Conservation (phyloP, 2,329 filamentous ascomycete genomes). For the Catunica adiposa region DNA sequence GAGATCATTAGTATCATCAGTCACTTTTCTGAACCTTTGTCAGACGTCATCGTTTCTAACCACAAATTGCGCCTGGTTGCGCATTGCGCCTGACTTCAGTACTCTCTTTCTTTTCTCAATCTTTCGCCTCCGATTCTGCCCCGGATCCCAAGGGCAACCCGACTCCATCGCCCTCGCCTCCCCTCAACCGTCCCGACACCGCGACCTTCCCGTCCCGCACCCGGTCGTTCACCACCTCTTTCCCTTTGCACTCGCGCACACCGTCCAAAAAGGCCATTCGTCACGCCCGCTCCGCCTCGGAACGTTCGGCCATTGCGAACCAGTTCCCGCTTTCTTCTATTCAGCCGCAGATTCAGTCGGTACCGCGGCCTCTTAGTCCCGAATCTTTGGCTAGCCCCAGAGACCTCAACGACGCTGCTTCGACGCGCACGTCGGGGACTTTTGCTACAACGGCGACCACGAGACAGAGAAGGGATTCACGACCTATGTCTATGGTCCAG, state of each 20-base stretch:
- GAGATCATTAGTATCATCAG: too few species aligned
- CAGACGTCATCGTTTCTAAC: conserved; percentile 4
- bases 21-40: not conserved
- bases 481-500: conserved; percentile 74
- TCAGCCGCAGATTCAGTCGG: conserved; percentile 6
- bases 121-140: conserved; percentile 37
- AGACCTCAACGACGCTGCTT: conserved; percentile 6
- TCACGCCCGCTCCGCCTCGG: not conserved
- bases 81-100: conserved; percentile 34
- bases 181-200: conserved; percentile 25
- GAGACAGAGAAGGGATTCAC: conserved; percentile 36
- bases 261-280: conserved; percentile 2
- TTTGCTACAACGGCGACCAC: conserved; percentile 17
- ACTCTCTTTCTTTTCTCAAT: conserved; percentile 74
- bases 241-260: conserved; percentile 15
- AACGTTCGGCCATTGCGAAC: not conserved
- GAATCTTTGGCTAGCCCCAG: conserved; percentile 4
- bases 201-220: conserved; percentile 28
- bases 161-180: conserved; percentile 29
- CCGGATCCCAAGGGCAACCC: conserved; percentile 25
- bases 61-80: conserved; percentile 7
- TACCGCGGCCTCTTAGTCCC: conserved; percentile 10
- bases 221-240: conserved; percentile 15
- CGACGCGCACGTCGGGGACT: conserved; percentile 19
- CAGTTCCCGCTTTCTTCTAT: conserved; percentile 1